Base-by-base conservation (phyloP, 305 asterid species). In the Fraxinus paxiana region DNA sequence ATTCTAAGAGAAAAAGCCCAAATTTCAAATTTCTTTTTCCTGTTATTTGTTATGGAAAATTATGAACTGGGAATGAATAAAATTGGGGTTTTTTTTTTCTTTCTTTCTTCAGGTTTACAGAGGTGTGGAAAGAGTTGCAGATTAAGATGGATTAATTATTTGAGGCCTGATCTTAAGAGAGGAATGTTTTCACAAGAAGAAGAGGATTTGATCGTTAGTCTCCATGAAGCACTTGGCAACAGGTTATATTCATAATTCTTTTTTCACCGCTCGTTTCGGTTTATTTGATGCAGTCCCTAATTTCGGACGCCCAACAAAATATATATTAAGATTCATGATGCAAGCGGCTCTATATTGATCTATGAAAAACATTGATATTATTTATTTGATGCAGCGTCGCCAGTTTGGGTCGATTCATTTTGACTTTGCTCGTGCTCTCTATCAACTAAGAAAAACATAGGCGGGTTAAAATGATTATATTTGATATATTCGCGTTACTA, bases 61-160 rank as follows among this genome's bases (percentile, higher is more conserved):
- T 56, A 5, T 15, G 1, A 41, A 31, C 28, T 8, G 31, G 46
- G 38, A 18, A 9, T 17, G 12, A 8, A 38, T 10, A 30, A 22
- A 51, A 5, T 26, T 69, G 0, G 18, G 67, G 67, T 46, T 78
- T 76, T 56, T 18, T 2, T 20, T 10, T 79, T 72, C 65, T 59
- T 6, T 1, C 4, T 26, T 79, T 8, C 22, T 87, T 86, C 82
- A 92, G 97, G 93, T 13, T 63, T 93, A 75, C 96, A 92, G 77
- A 91, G 98, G 80, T 89, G 97, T 85, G 98, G 98, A 61, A 92
- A 92, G 84, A 92, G 95, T 75, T 93, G 97, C 63, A 92, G 94
- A 75, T 56, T 92, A 79, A n/a, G n/a, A n/a, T n/a, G n/a, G n/a
- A n/a, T n/a, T n/a, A n/a, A n/a, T n/a, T n/a, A n/a, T n/a, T n/a